These are phyloP conservation scores for Fusarium sarcochroum DNA, from an alignment of 2,329 filamentous ascomycete species.

Conservation along the genomic window DNA sequence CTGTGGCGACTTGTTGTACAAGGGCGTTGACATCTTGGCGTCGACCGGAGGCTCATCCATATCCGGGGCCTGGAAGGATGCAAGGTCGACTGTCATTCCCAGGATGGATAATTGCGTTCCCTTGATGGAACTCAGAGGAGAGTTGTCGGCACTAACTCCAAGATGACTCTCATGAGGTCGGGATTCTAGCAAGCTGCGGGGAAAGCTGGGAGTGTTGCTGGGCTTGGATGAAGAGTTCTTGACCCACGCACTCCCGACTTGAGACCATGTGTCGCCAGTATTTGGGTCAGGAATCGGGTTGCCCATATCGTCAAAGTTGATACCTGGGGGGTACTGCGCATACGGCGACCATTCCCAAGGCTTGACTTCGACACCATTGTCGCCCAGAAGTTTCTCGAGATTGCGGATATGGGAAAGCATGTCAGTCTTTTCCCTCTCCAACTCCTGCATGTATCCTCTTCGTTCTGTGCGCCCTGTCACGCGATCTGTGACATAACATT, in stretches of 20 bases:
- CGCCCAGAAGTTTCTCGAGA: slow-evolving; percentile 75
- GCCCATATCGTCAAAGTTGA: slow-evolving; percentile 46
- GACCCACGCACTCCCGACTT: slow-evolving; percentile 53
- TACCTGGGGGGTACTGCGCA: slow-evolving; percentile 46
- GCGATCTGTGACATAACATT: slow-evolving; percentile 88
- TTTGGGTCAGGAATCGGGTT: slow-evolving; percentile 42
- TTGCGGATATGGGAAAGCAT: slow-evolving; percentile 77
- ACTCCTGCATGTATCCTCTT: slow-evolving; percentile 81
- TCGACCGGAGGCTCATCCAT: slow-evolving; percentile 68
- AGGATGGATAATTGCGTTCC: slow-evolving; percentile 84
- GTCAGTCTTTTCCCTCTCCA: slow-evolving; percentile 79
- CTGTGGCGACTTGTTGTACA: slow-evolving; percentile 80
- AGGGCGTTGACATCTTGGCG: slow-evolving; percentile 57
- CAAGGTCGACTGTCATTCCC: slow-evolving; percentile 84
- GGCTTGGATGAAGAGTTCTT: slow-evolving; percentile 50
- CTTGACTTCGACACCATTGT: slow-evolving; percentile 72
- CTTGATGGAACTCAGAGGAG: slow-evolving; percentile 79
- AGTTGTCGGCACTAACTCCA: slow-evolving; percentile 73
- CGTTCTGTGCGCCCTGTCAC: slow-evolving; percentile 86
- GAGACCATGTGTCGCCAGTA: slow-evolving; percentile 51
- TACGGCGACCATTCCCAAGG: slow-evolving; percentile 59
- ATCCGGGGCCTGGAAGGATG: slow-evolving; percentile 77
- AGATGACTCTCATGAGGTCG: slow-evolving; percentile 74
- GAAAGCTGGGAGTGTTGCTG: slow-evolving; percentile 46
- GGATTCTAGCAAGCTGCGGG: slow-evolving; percentile 56